Conservation (phyloP, 495 filamentous ascomycete genomes). For the Daldinia vernicosa region DNA sequence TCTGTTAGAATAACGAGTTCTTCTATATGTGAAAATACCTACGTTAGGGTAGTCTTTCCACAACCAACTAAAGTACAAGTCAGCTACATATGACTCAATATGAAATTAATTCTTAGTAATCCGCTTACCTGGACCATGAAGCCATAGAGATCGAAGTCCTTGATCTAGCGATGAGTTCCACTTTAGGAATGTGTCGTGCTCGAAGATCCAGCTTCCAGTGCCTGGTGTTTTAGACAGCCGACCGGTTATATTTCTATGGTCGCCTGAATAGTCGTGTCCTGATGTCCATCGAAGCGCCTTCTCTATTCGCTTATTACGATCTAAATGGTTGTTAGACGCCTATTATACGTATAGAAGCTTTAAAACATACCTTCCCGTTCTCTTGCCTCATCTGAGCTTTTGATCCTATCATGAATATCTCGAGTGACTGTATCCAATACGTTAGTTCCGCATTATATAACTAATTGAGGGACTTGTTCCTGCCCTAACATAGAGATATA, state of each 20-base stretch:
- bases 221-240: background rate
- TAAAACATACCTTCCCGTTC: background rate
- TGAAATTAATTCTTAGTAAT: too few species aligned
- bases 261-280: background rate
- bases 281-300: background rate
- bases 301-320: background rate
- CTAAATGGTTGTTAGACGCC: background rate
- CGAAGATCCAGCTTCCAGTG: background rate
- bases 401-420: background rate
- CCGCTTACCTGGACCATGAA: background rate
- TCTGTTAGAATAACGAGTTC: background rate
- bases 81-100: background rate
- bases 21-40: background rate
- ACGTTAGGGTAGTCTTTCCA: background rate
- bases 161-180: background rate
- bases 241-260: background rate
- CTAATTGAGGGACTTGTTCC: background rate
- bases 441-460: background rate
- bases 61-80: background rate
- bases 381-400: background rate
- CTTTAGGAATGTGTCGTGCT: background rate
- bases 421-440: background rate
- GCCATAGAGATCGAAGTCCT: background rate
- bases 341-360: background rate
- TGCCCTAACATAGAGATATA: too few species aligned